Conservation (phyloP, 1,284 basidiomycete genomes). For the Pseudozyma sp. region DNA sequence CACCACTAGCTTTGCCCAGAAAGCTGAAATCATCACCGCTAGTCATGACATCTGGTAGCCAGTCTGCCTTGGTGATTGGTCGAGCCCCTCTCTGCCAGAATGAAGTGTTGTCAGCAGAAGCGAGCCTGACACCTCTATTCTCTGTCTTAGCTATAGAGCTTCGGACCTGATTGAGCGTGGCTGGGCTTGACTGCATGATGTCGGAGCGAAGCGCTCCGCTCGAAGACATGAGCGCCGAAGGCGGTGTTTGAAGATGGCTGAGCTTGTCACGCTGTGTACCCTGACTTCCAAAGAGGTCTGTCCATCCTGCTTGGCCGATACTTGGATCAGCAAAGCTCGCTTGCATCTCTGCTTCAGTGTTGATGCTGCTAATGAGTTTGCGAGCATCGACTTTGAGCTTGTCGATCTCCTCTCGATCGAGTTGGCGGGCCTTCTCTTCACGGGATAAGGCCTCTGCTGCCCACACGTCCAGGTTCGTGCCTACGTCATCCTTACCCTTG, state of each 20-base stretch:
- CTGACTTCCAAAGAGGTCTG: conserved; percentile 39
- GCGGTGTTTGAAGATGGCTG: conserved; percentile 27
- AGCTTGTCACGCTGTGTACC: conserved; percentile 34
- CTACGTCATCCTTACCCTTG: conserved; percentile 2
- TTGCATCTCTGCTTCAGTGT: conserved; percentile 21
- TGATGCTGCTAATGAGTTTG: conserved; percentile 30
- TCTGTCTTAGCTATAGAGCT: conserved; percentile 27
- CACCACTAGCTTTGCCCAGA: not conserved
- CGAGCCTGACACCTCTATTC: conserved; percentile 26
- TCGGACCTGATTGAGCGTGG: conserved; percentile 21
- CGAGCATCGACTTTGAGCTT: conserved; percentile 39
- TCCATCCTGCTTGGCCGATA: conserved; percentile 18
- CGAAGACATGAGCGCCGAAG: conserved; percentile 23
- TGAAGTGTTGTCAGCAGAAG: conserved; percentile 18
- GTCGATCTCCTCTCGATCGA: conserved; percentile 44
- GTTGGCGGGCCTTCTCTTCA: conserved; percentile 24
- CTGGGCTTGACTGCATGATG: conserved; percentile 15
- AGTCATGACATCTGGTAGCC: conserved; percentile 21
- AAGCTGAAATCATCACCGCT: conserved; percentile 15
- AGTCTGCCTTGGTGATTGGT: conserved; percentile 25
- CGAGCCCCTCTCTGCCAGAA: conserved; percentile 30
- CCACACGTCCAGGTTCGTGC: conserved; percentile 27
- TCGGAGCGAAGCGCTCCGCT: conserved; percentile 23
- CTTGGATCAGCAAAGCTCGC: conserved; percentile 27
- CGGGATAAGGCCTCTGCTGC: conserved; percentile 31